A percentile compares a stretch with the other conserved stretches of the same genome.
Conservation (phyloP, 2,329 filamentous ascomycete genomes). For the Botrytis deweyae region DNA sequence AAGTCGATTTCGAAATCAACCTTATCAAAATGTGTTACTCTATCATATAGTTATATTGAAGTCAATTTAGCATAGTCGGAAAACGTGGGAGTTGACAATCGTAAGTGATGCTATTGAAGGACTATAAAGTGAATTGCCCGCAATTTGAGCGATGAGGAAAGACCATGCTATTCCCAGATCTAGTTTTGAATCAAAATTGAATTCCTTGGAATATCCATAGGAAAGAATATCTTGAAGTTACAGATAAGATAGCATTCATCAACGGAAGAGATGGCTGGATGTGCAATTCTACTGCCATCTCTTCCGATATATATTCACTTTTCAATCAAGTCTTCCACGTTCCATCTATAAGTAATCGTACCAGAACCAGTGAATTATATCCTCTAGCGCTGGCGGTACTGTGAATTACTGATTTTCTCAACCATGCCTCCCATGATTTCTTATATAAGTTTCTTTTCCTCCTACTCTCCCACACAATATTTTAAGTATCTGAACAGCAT, state of each 20-base stretch:
- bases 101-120: background rate
- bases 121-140: background rate
- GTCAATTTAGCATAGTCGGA: background rate
- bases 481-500: background rate
- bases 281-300: background rate
- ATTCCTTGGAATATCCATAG: background rate
- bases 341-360: background rate
- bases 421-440: background rate
- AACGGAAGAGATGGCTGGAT: background rate
- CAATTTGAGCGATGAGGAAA: too few relatives aligned
- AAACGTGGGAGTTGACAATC: fast-evolving
- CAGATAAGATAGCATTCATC: background rate
- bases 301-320: background rate
- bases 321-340: background rate
- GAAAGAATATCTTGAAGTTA: background rate
- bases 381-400: background rate
- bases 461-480: background rate
- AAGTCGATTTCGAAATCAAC: background rate
- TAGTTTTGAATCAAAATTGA: background rate
- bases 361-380: background rate
- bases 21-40: too few relatives aligned
- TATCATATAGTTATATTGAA: background rate
- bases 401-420: background rate
- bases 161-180: fast-evolving
- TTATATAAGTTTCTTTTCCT: too few relatives aligned